phyloP scores from a whole-genome alignment of 768 basidiomycete species.

The Auricularia auricula-judae region DNA sequence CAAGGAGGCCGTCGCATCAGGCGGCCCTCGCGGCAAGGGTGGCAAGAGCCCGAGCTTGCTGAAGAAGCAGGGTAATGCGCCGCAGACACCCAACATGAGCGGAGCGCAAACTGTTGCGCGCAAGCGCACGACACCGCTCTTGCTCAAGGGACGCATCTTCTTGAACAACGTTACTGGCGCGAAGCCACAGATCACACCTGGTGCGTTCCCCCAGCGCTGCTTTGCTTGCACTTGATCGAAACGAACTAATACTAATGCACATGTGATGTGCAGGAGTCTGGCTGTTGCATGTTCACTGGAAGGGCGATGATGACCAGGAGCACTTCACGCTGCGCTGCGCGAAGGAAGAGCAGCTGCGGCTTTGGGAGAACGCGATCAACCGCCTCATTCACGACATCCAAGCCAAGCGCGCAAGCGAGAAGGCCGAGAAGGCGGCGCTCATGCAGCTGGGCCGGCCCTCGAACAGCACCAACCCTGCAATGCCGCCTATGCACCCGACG shows the following conservation, averaged over 20 bases:
- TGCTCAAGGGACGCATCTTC: conserved; percentile 94
- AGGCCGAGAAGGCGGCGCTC: conserved; percentile 49
- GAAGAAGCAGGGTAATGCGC: conserved; percentile 56
- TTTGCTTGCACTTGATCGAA: conserved; percentile 3
- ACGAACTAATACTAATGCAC: neutral
- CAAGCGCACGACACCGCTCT: conserved; percentile 70
- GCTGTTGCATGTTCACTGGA: conserved; percentile 54
- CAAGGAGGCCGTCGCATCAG: conserved; percentile 68
- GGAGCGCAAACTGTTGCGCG: conserved; percentile 31
- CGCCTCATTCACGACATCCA: conserved; percentile 59
- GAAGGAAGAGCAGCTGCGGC: conserved; percentile 80
- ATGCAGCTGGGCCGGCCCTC: conserved; percentile 35
- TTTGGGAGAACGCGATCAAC: conserved; percentile 87
- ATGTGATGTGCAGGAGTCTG: neutral
- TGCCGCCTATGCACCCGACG: neutral
- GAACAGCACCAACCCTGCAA: conserved; percentile 36
- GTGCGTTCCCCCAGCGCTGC: conserved; percentile 32
- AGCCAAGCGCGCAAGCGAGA: conserved; percentile 53
- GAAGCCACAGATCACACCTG: conserved; percentile 46
- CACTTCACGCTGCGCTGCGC: conserved; percentile 91
- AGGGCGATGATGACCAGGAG: conserved; percentile 86
- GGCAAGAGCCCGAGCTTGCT: conserved; percentile 81
- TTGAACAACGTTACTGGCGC: conserved; percentile 90
- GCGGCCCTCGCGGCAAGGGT: conserved; percentile 45
- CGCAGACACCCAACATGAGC: conserved; percentile 32